These are phyloP conservation scores for Nyssa sinensis DNA, from an alignment of 148 eudicot species.

Conservation along the genomic window DNA sequence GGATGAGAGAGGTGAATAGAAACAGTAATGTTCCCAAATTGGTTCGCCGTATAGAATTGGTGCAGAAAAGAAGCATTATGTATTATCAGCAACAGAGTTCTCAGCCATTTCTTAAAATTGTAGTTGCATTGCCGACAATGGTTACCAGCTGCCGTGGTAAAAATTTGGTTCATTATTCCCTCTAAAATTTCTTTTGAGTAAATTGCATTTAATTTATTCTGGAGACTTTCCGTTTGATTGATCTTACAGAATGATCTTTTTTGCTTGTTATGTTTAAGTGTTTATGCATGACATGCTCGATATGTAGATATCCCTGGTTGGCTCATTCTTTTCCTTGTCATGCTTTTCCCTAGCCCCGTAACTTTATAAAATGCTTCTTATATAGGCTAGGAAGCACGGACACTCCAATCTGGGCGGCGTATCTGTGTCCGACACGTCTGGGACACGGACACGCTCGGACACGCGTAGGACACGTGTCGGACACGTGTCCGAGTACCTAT, in stretches of 20 bases:
- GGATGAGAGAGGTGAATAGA: conserved; percentile 81
- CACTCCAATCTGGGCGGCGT: too few relatives aligned
- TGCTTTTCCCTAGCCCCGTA: background rate
- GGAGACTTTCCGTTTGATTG: background rate
- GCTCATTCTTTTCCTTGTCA: background rate
- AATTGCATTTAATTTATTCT: background rate
- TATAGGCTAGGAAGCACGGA: background rate
- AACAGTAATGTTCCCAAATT: conserved; percentile 61
- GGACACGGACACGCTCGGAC: too few relatives aligned
- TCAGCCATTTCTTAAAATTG: conserved; percentile 84
- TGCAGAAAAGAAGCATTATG: conserved; percentile 95
- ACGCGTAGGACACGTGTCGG: too few relatives aligned
- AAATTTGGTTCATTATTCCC: conserved; percentile 6
- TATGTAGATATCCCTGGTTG: background rate
- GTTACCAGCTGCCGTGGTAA: conserved; percentile 95
- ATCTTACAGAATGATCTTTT: background rate
- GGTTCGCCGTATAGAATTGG: conserved; percentile 73
- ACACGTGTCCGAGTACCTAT: too few relatives aligned
- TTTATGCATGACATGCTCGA: background rate
- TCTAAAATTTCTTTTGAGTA: background rate
- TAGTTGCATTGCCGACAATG: conserved; percentile 93
- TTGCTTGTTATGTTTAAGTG: background rate
- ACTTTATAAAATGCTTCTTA: background rate
- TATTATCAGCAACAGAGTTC: conserved; percentile 78
- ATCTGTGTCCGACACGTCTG: too few relatives aligned